These are phyloP conservation scores for Coemansia sp. DNA, from an alignment of 192 early-diverging fungal species.

Conservation along the genomic window DNA sequence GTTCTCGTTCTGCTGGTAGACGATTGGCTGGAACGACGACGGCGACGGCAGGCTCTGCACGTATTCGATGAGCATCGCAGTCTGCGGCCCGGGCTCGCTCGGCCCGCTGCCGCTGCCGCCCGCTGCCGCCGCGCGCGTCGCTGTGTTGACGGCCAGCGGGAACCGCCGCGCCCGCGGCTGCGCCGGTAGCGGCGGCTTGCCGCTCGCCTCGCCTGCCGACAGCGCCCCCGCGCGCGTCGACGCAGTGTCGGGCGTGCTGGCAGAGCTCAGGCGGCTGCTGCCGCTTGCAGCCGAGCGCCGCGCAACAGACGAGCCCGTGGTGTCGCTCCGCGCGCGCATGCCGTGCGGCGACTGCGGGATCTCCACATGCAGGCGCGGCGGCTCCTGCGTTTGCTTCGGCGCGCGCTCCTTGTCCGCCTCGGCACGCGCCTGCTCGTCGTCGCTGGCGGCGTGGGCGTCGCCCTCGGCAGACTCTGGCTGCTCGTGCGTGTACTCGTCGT, in stretches of 20 bases:
- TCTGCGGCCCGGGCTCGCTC: slow-evolving; percentile 65
- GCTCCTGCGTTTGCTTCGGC: slow-evolving; percentile 4
- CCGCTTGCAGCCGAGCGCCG: slow-evolving; percentile 11
- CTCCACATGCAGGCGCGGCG: slow-evolving; percentile 34
- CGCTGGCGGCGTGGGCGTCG: not conserved
- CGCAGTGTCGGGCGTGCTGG: slow-evolving; percentile 20
- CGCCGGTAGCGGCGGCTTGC: no score
- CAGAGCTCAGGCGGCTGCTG: slow-evolving; percentile 12
- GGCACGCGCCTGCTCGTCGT: not conserved
- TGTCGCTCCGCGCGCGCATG: slow-evolving; percentile 12
- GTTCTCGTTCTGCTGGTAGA: slow-evolving; percentile 68
- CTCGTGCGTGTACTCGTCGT: not conserved
- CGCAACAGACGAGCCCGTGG: not conserved
- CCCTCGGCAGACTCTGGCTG: not conserved
- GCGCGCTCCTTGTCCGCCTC: not conserved
- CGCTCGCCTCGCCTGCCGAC: no score
- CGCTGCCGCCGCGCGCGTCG: slow-evolving; percentile 19
- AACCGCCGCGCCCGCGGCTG: slow-evolving; percentile 31
- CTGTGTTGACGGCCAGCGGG: slow-evolving; percentile 46
- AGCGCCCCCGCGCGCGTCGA: slow-evolving; percentile 1
- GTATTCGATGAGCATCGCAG: slow-evolving; percentile 59
- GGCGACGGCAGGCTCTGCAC: slow-evolving; percentile 74
- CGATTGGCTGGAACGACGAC: slow-evolving; percentile 71
- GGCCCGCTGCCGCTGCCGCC: not conserved
- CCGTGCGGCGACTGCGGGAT: slow-evolving; percentile 17